Conservation (phyloP, 2,329 filamentous ascomycete species). For the Arthroderma sp. region DNA sequence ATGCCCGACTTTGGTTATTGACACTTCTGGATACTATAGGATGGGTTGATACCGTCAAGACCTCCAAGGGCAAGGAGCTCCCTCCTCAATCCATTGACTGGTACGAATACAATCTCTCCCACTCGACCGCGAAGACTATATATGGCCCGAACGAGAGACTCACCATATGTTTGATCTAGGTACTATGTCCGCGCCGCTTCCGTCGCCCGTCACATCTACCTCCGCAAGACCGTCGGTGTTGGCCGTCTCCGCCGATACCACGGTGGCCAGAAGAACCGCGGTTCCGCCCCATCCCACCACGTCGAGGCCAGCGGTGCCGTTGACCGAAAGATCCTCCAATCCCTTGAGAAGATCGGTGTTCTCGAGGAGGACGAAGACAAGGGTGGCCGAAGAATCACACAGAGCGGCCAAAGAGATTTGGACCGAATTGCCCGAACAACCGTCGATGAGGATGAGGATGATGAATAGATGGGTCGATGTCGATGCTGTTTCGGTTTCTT, state of each 20-base stretch:
- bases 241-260: constrained; percentile 94
- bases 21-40: constrained; percentile 37
- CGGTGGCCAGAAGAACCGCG: constrained; percentile 95
- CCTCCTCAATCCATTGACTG: constrained; percentile 97
- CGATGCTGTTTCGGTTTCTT: not conserved
- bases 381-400: constrained; percentile 95
- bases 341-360: constrained; percentile 98
- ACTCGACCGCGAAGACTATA: not conserved
- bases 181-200: constrained; percentile 79
- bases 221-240: constrained; percentile 98
- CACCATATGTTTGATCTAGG: constrained; percentile 26
- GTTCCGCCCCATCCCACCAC: constrained; percentile 80
- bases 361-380: constrained; percentile 97
- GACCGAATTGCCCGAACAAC: constrained; percentile 81
- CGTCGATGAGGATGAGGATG: constrained; percentile 33
- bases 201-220: constrained; percentile 95
- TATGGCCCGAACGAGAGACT: not conserved
- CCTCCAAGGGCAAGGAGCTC: constrained; percentile 88
- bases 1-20: not conserved
- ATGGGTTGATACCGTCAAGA: constrained; percentile 99
- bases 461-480: constrained; percentile 12
- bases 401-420: constrained; percentile 97
- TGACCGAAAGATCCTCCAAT: constrained; percentile 94
- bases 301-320: constrained; percentile 89
- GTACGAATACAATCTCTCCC: constrained; percentile 42